Base-by-base conservation (phyloP, 2,329 filamentous ascomycete genomes). In the Mycosphaerella sp. region DNA sequence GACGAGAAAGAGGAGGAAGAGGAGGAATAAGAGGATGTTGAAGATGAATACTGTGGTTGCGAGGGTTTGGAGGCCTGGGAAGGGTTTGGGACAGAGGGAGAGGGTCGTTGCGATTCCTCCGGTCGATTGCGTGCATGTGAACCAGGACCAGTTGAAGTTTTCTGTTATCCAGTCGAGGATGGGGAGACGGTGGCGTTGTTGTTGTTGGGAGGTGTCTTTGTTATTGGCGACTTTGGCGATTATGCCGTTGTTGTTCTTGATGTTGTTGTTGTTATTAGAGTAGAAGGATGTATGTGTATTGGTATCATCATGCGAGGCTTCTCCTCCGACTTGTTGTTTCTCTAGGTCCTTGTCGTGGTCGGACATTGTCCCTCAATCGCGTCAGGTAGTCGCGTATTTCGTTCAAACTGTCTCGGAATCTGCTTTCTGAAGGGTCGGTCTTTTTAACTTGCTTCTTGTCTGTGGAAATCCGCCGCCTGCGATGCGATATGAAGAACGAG, bases 61-160 rank as follows among this genome's bases (percentile, higher is more conserved):
- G 45, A 89, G 84, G 4, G 79, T 76, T 4, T 69, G 65, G 1
- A 88, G 70, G 0, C 85, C 85, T 0, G 70, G 63, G 65, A 90
- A 90, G 49, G 74, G 71, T 60, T 81, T 79, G 7, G 86, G 85
- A 14, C 74, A 73, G 44, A 81, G 80, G 2, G 76, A 75, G 40
- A 89, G 74, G 13, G 89, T 74, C 2, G 84, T 68, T 0, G 85
- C 79, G 1, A 89, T 68, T 0, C 84, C 84, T 30, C 86, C 86
- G 0, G 84, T 87, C 42, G 82, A 85, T 85, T 89, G 89, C 1
- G 84, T 83, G 28, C 81, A 72, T 1, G 84, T 85, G 68, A 84
- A 90, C 84, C 85, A 88, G 32, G 54, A 57, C 54, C 56, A 60
- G 50, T 47, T 47, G 43, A 60, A 53, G 35, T 46, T 46, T 30